Conservation (phyloP, 306 rosid species). For the Carpinus viminea region DNA sequence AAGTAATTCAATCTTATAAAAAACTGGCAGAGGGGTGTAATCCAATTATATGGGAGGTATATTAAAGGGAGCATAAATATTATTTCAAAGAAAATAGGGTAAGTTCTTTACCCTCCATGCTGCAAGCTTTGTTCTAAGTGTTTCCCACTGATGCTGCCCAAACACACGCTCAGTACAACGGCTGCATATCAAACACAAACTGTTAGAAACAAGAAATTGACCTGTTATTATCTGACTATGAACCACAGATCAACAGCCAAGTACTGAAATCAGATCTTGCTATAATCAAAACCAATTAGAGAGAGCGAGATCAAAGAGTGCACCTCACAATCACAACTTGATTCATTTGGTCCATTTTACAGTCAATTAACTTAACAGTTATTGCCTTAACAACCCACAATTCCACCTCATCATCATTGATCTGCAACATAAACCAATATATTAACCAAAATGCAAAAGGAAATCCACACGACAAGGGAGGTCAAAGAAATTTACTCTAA, state of each 20-base stretch:
- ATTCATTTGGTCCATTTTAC: constrained; percentile 98
- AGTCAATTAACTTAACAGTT: constrained; percentile 75
- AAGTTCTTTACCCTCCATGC: constrained; percentile 78
- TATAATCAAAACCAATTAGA: neutral
- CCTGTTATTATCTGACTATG: neutral
- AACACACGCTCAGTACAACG: constrained; percentile 71
- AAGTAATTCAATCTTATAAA: too few relatives aligned
- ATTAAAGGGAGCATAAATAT: neutral
- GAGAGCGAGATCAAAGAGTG: constrained; percentile 8
- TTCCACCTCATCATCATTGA: constrained; percentile 81
- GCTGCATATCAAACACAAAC: constrained; percentile 51
- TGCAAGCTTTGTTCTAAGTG: constrained; percentile 68
- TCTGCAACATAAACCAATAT: constrained; percentile 41
- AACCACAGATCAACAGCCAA: neutral
- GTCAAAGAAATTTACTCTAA: constrained; percentile 49
- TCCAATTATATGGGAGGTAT: too few relatives aligned
- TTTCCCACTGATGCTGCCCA: constrained; percentile 78
- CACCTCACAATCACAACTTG: constrained; percentile 81
- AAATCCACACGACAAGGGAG: constrained; percentile 12
- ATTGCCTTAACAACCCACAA: constrained; percentile 86
- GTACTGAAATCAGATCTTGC: neutral
- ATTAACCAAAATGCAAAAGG: constrained; percentile 5
- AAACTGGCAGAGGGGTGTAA: too few relatives aligned
- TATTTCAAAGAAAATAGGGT: neutral
- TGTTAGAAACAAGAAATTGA: neutral